phyloP scores from a whole-genome alignment of 2,329 filamentous ascomycete species.

The Alternaria triticimaculans region DNA sequence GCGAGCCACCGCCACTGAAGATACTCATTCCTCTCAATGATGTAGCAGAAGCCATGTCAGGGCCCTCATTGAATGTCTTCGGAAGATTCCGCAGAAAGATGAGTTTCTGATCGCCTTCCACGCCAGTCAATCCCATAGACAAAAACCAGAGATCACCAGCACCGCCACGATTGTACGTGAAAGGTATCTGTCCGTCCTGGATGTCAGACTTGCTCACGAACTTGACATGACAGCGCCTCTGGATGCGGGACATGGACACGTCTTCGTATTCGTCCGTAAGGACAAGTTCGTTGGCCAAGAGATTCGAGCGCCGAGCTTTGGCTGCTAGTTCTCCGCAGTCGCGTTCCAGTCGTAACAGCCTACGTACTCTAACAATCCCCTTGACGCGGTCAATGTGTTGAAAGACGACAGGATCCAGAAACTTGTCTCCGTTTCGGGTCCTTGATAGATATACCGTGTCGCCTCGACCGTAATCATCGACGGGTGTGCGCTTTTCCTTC shows the following conservation, averaged over 20 bases:
- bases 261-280: slow-evolving; percentile 58
- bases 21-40: slow-evolving; percentile 66
- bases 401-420: slow-evolving; percentile 69
- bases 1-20: slow-evolving; percentile 79
- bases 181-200: slow-evolving; percentile 52
- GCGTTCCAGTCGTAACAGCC: slow-evolving; percentile 58
- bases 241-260: slow-evolving; percentile 53
- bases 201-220: slow-evolving; percentile 56
- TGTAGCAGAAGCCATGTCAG: slow-evolving; percentile 56
- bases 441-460: slow-evolving; percentile 65
- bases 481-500: slow-evolving; percentile 16
- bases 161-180: slow-evolving; percentile 71
- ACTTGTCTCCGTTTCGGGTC: slow-evolving; percentile 31
- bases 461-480: slow-evolving; percentile 55
- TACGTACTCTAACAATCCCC: slow-evolving; percentile 55
- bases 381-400: slow-evolving; percentile 46
- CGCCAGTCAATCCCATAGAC: slow-evolving; percentile 42
- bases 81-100: slow-evolving; percentile 17
- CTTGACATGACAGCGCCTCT: slow-evolving; percentile 66
- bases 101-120: slow-evolving; percentile 1
- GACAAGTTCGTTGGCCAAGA: slow-evolving; percentile 64
- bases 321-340: slow-evolving; percentile 46
- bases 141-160: slow-evolving; percentile 72
- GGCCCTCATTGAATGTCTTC: slow-evolving; percentile 57
- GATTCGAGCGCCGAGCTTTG: slow-evolving; percentile 25